Evolutionary conservation across 345 rosid genomes (phyloP).

Genomic region (Gossypium arboreum): DNA sequence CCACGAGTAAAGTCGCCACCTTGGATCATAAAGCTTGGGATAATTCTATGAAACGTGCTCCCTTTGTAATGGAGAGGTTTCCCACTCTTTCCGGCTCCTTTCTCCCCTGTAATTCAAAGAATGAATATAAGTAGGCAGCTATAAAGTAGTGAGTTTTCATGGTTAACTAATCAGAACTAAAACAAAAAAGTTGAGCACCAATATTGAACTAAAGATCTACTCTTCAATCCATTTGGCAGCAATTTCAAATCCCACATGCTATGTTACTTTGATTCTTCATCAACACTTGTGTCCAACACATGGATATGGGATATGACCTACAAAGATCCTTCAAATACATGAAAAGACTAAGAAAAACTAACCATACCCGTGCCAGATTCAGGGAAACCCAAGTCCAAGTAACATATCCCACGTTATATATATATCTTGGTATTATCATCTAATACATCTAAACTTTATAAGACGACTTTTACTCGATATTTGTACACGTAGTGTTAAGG

Average conservation of each 20-base stretch:
- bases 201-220: not conserved
- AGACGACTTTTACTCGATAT: not conserved
- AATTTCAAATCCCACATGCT: not conserved
- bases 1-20: conserved; percentile 95
- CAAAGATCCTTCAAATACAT: too few species aligned
- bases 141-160: not conserved
- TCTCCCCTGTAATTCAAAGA: conserved; percentile 55
- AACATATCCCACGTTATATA: too few species aligned
- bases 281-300: too few species aligned
- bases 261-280: too few species aligned
- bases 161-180: not conserved
- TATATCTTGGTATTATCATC: not conserved
- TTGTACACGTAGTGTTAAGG: not conserved
- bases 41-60: conserved; percentile 80
- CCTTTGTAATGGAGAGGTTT: conserved; percentile 81
- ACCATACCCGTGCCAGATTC: too few species aligned
- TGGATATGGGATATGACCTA: too few species aligned
- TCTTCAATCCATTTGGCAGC: not conserved
- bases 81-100: conserved; percentile 79
- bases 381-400: too few species aligned
- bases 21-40: conserved; percentile 93
- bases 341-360: too few species aligned
- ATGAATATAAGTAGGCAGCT: conserved; percentile 2
- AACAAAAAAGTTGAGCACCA: conserved; percentile 4
- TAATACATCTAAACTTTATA: not conserved